Base-by-base conservation (phyloP, 139 green algal species). In the Volvox reticuliferus region DNA sequence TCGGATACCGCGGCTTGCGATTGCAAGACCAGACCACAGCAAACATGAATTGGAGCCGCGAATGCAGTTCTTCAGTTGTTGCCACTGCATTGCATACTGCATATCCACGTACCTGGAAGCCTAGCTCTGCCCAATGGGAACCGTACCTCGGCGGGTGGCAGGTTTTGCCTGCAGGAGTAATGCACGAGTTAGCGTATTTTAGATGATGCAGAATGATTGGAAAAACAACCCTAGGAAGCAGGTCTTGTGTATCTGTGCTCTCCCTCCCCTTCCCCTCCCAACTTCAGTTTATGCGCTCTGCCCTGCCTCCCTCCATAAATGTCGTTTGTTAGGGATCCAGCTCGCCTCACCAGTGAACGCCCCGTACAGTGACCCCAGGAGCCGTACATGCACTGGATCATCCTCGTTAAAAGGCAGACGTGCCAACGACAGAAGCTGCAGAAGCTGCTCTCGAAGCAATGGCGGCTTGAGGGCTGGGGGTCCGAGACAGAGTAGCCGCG, bases 31-130 rank as follows among this genome's bases (percentile, higher is more conserved):
- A 55, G 44, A 55, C 44, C 44, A 55, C 44, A 55, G 44, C 5
- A 55, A 55, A 55, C 44, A 5, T 9, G 9, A 55, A 55, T 9
- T 14, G 44, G 9, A 9, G 44, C 44, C 44, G 5, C 44, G 9
- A 55, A 55, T 55, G 44, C 44, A 55, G 9, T 9, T 55, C 44
- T 55, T 55, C 9, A 55, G 5, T 55, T 55, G 44, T 9, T 55
- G 44, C 44, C 9, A 55, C 44, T 55, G 44, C 5, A 55, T 55
- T 55, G 44, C 44, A 55, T 55, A 9, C 44, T 5, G 44, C 44
- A n/a, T n/a, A n/a, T n/a, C n/a, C n/a, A 55, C 69, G 16, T 35
- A 90, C 86, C 86, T 98, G 96, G 76, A 97, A 97, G 6, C 96
- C 96, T 0, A 97, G 19, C 0, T 95, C 88, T 19, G 88, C 91